Evolutionary conservation across 306 rosid genomes (phyloP).

Genomic region (Sesbania bispinosa): DNA sequence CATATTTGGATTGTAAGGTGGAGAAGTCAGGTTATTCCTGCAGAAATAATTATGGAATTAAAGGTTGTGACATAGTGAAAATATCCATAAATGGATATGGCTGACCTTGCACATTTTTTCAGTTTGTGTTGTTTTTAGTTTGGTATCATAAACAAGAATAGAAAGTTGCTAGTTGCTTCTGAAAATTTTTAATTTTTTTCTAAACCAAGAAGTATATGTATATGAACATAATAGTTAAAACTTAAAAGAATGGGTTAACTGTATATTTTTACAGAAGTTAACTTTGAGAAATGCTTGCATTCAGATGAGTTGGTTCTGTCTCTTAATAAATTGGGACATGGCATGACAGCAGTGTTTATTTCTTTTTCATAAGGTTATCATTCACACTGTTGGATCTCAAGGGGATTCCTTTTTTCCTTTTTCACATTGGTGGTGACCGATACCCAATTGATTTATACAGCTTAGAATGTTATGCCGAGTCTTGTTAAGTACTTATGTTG

Average conservation of each 20-base stretch:
- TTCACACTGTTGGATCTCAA: background rate
- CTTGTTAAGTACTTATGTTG: background rate
- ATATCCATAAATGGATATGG: constrained; percentile 1
- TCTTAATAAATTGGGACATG: background rate
- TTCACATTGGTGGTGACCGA: background rate
- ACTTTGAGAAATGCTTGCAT: background rate
- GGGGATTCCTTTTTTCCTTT: background rate
- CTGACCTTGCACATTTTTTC: background rate
- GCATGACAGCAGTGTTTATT: background rate
- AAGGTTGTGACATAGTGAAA: background rate
- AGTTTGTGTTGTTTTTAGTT: background rate
- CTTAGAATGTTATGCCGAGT: background rate
- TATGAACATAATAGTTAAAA: background rate
- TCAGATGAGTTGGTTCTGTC: background rate
- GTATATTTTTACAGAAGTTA: background rate
- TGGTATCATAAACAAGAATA: background rate
- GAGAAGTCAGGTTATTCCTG: background rate
- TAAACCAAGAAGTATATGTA: background rate
- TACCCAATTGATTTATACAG: background rate
- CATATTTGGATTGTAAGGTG: background rate
- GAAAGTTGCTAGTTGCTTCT: background rate
- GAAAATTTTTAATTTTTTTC: background rate
- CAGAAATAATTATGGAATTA: background rate
- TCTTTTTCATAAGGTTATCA: background rate
- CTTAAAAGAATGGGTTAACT: background rate